Conservation (phyloP, 2,329 filamentous ascomycete species). For the Claviceps cyperi region DNA sequence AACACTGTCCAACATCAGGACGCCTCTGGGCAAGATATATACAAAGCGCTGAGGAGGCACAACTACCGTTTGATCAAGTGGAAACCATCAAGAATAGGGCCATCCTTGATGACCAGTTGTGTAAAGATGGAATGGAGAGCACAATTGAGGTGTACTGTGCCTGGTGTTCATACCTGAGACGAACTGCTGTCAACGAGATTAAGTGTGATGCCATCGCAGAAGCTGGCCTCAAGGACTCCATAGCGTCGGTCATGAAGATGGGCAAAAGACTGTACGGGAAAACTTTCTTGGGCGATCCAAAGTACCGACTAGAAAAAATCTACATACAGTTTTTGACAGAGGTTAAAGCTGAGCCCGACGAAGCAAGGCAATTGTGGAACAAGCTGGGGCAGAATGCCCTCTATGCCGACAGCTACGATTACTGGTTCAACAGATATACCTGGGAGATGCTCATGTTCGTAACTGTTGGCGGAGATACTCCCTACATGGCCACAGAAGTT, state of each 20-base stretch:
- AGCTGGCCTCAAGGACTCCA: slow-evolving; percentile 69
- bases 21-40: slow-evolving; percentile 83
- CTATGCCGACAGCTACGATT: slow-evolving; percentile 68
- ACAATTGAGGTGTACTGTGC: slow-evolving; percentile 83
- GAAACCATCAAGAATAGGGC: slow-evolving; percentile 86
- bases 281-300: slow-evolving; percentile 70
- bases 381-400: slow-evolving; percentile 49
- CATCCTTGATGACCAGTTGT: slow-evolving; percentile 71
- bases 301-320: slow-evolving; percentile 79
- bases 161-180: slow-evolving; percentile 89
- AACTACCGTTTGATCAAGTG: slow-evolving; percentile 62
- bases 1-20: slow-evolving; percentile 89
- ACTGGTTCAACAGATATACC: slow-evolving; percentile 83
- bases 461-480: slow-evolving; percentile 37
- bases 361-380: slow-evolving; percentile 66
- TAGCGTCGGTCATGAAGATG: slow-evolving; percentile 74
- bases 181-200: slow-evolving; percentile 62
- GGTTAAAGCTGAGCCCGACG: slow-evolving; percentile 61
- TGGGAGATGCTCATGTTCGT: slow-evolving; percentile 69
- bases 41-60: slow-evolving; percentile 66
- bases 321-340: slow-evolving; percentile 85
- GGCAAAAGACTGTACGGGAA: slow-evolving; percentile 60
- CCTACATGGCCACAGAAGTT: slow-evolving; percentile 60
- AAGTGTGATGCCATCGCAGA: slow-evolving; percentile 80
- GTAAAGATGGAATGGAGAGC: slow-evolving; percentile 73